Evolutionary conservation across 768 basidiomycete species (phyloP).

Genomic region (Dacryopinax primogenitus): DNA sequence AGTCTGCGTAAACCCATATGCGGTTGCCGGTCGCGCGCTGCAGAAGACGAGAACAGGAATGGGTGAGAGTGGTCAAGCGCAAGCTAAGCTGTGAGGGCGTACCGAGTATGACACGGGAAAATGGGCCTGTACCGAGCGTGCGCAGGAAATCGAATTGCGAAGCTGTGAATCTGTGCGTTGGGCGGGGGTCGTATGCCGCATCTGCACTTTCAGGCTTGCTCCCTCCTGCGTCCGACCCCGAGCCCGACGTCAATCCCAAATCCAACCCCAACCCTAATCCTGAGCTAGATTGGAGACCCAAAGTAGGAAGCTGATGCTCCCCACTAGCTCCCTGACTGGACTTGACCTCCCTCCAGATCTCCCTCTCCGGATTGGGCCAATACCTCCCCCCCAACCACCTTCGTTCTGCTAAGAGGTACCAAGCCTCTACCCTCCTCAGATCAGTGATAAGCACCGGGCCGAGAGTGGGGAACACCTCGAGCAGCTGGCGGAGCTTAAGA

Average conservation of each 20-base stretch:
- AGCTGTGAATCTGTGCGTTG: background rate
- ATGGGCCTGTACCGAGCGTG: conserved; percentile 87
- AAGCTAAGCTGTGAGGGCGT: conserved; percentile 14
- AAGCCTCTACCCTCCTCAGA: background rate
- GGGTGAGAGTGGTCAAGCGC: background rate
- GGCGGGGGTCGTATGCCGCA: too few relatives aligned
- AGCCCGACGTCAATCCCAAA: too few relatives aligned
- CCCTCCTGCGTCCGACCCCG: too few relatives aligned
- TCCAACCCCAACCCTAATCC: too few relatives aligned
- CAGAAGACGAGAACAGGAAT: background rate
- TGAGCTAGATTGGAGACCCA: too few relatives aligned
- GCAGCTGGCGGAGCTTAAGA: too few relatives aligned
- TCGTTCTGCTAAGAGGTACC: background rate
- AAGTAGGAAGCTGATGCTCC: too few relatives aligned
- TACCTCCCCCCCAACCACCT: background rate
- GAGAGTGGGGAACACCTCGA: background rate
- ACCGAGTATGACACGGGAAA: conserved; percentile 89
- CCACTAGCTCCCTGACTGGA: background rate
- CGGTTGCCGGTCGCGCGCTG: conserved; percentile 58
- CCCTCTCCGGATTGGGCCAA: background rate
- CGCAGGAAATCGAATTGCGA: conserved; percentile 24
- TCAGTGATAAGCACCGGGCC: background rate
- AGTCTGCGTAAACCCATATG: conserved; percentile 94
- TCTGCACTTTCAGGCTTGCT: too few relatives aligned
- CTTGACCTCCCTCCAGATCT: background rate